Evolutionary conservation across 257 asterid species (phyloP).

Genomic region (Penstemon newberryi): DNA sequence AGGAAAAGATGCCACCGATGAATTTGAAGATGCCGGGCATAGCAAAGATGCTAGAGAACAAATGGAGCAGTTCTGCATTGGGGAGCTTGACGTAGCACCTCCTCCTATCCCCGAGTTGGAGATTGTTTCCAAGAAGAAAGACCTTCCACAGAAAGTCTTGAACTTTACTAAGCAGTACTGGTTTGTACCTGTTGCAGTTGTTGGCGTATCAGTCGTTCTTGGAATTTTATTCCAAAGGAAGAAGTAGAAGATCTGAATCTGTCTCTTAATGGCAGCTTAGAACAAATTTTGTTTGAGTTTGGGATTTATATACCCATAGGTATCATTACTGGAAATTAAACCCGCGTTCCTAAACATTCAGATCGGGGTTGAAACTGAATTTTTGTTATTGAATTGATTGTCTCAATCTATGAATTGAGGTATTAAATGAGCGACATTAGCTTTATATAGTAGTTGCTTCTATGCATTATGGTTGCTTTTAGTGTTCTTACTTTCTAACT

Average conservation of each 20-base stretch:
- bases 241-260: slow-evolving; percentile 40
- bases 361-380: slow-evolving; percentile 21
- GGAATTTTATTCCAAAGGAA: slow-evolving; percentile 55
- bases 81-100: slow-evolving; percentile 67
- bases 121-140: slow-evolving; percentile 45
- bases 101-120: slow-evolving; percentile 58
- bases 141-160: slow-evolving; percentile 38
- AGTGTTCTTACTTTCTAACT: background rate
- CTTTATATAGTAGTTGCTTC: no score
- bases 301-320: slow-evolving; percentile 11
- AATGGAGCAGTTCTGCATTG: slow-evolving; percentile 76
- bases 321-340: slow-evolving; percentile 11
- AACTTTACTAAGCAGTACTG: slow-evolving; percentile 65
- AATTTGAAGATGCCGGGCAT: slow-evolving; percentile 96
- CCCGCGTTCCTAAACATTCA: slow-evolving; percentile 20
- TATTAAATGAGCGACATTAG: background rate
- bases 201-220: slow-evolving; percentile 54
- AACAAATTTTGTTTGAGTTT: background rate
- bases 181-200: slow-evolving; percentile 58
- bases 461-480: background rate
- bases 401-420: slow-evolving; percentile 4
- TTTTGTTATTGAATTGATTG: background rate
- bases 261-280: slow-evolving; percentile 14
- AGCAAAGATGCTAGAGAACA: slow-evolving; percentile 78
- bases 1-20: slow-evolving; percentile 95